Conservation (phyloP, 345 rosid genomes). For the Hirschfeldia incana region DNA sequence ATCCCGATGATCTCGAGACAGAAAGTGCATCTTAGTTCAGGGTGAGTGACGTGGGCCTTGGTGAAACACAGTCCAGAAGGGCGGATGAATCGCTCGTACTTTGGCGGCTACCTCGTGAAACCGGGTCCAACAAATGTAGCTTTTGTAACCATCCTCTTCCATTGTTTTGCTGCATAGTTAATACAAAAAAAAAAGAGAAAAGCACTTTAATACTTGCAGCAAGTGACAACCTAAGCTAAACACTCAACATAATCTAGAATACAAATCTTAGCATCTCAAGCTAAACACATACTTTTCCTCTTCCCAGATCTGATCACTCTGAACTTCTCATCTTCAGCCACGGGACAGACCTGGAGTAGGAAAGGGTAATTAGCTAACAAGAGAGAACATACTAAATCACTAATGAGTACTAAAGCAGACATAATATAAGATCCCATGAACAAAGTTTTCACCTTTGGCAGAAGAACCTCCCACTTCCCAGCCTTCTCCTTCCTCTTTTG, state of each 20-base stretch:
- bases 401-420: too few relatives aligned
- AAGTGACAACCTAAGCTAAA: background rate
- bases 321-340: constrained; percentile 98
- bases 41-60: constrained; percentile 91
- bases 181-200: background rate
- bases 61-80: constrained; percentile 85
- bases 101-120: constrained; percentile 93
- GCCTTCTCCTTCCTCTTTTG: too few relatives aligned
- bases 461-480: too few relatives aligned
- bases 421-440: too few relatives aligned
- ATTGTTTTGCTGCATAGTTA: constrained; percentile 50
- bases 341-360: constrained; percentile 79
- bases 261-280: background rate
- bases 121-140: constrained; percentile 88
- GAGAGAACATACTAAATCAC: too few relatives aligned
- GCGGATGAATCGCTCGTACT: constrained; percentile 91
- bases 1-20: constrained; percentile 84
- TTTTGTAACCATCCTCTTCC: constrained; percentile 97
- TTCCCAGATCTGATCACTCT: constrained; percentile 89
- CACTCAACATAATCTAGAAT: background rate
- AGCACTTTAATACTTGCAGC: background rate
- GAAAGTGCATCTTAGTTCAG: constrained; percentile 86
- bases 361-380: background rate
- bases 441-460: too few relatives aligned
- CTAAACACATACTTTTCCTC: constrained; percentile 65